Base-by-base conservation (phyloP, 2,329 filamentous ascomycete species). In the Sclerotinia spermophila region DNA sequence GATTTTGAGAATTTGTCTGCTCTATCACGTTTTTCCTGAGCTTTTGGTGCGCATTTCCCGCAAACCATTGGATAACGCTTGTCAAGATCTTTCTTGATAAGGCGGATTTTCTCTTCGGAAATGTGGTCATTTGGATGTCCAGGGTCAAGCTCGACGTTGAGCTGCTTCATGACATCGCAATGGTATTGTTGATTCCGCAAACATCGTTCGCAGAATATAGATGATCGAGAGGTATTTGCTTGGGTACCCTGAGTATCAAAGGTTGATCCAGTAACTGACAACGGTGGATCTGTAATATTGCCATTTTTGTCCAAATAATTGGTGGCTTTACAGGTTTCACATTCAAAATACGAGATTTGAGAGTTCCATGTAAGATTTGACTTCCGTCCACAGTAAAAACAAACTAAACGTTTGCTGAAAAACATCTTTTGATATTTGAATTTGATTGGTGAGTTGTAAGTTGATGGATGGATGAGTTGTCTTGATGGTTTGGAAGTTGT, bases 241-340 rank as follows among this genome's bases (percentile, higher is more conserved):
- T 83, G 82, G 60, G 80, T 86, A 79, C 84, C 89, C 71, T 82
- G 81, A n/a, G 81, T 78, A 53, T 79, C 78, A 72, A 81, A 78
- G 69, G 82, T 79, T 76, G 82, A 79, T 72, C 82, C 81, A n/a
- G 84, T 86, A 71, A 87, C 87, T 30, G 85, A 82, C 35, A 89
- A 84, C 3, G 93, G 94, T 38, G 94, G 93, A 80, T 99, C 95
- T 70, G 92, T 91, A 74, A 98, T 96, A 66, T 96, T 89, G 77
- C 95, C 95, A 79, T 93, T 88, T 92, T 96, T 86, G 79, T 99
- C 96, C 44, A 97, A 84, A 82, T 93, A 92, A 81, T 98, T 99
- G 71, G 90, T 89, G 27, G 94, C 92, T 77, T 96, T 92, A 83
- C 96, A 99, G 72, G 86, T 83, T 30, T 86, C 82, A 81, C 94